Evolutionary conservation across 2,329 filamentous ascomycete genomes (phyloP).

Genomic region (Botrytis cinerea): DNA sequence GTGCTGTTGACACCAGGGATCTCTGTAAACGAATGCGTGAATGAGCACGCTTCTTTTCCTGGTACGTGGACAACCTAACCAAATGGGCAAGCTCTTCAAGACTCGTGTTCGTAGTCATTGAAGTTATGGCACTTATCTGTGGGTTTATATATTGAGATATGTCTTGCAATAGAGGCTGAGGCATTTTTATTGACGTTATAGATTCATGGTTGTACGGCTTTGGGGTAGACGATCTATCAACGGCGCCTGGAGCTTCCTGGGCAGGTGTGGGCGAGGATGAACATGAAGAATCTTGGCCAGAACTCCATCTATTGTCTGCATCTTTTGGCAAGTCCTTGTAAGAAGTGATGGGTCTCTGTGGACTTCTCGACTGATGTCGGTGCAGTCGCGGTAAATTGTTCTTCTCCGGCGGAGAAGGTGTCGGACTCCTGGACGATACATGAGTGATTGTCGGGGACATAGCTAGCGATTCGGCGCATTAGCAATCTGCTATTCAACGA

Average conservation of each 20-base stretch:
- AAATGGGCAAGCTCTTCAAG: conserved; percentile 77
- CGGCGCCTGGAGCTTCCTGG: conserved; percentile 39
- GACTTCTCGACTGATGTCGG: conserved; percentile 57
- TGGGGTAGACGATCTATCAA: conserved; percentile 30
- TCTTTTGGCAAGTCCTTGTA: conserved; percentile 48
- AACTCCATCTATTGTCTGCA: conserved; percentile 48
- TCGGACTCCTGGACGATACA: conserved; percentile 55
- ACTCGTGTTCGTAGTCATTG: conserved; percentile 66
- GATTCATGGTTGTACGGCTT: conserved; percentile 27
- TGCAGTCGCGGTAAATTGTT: conserved; percentile 51
- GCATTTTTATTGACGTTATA: conserved; percentile 34
- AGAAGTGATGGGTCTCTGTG: conserved; percentile 51
- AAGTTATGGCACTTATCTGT: conserved; percentile 51
- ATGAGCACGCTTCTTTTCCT: conserved; percentile 76
- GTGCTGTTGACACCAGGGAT: conserved; percentile 71
- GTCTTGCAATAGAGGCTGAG: conserved; percentile 61
- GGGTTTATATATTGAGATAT: conserved; percentile 66
- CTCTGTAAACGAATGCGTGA: conserved; percentile 73
- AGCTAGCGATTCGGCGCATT: conserved; percentile 44
- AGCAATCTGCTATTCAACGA: conserved; percentile 8
- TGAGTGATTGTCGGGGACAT: conserved; percentile 54
- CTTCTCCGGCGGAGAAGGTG: conserved; percentile 55
- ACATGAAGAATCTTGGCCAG: conserved; percentile 31
- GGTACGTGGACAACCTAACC: conserved; percentile 75
- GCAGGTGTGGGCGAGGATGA: conserved; percentile 33